These are phyloP conservation scores for Punica granatum DNA, from an alignment of 345 rosid species.

Conservation along the genomic window DNA sequence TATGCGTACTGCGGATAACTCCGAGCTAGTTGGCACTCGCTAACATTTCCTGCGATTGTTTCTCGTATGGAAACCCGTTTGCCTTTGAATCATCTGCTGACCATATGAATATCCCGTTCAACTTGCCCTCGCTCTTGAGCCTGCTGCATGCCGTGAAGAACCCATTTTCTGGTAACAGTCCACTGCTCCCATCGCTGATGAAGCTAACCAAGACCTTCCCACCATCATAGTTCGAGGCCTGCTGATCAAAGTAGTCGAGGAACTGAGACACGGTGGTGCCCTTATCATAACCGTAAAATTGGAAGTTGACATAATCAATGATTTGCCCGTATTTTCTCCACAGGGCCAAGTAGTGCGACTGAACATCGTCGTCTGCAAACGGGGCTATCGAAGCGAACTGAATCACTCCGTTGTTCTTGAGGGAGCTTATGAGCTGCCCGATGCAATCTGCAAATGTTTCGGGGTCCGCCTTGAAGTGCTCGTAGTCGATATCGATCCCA, in stretches of 20 bases:
- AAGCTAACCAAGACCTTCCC: conserved; percentile 20
- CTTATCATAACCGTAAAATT: conserved; percentile 17
- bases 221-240: conserved; percentile 11
- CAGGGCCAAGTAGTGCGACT: conserved; percentile 16
- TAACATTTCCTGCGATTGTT: conserved; percentile 15
- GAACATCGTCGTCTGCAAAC: conserved; percentile 9
- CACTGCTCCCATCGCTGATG: conserved; percentile 12
- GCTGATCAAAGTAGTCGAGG: conserved; percentile 12
- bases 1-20: too few relatives aligned
- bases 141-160: conserved; percentile 17
- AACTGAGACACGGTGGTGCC: conserved; percentile 15
- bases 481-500: conserved; percentile 31
- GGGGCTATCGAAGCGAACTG: conserved; percentile 20
- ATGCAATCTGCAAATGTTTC: conserved; percentile 24
- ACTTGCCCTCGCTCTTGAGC: conserved; percentile 14
- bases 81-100: conserved; percentile 20
- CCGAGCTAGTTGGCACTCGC: conserved; percentile 7
- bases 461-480: conserved; percentile 19
- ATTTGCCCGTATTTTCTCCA: conserved; percentile 15
- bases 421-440: conserved; percentile 18
- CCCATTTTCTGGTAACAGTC: conserved; percentile 11
- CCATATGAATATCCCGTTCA: conserved; percentile 19
- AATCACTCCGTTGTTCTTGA: conserved; percentile 14
- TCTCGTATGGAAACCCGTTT: conserved; percentile 16
- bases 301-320: conserved; percentile 21